Evolutionary conservation across 2,329 filamentous ascomycete species (phyloP), one percentile per base, ranked within the genome.

Genomic region (Cladosporium sp.): DNA sequence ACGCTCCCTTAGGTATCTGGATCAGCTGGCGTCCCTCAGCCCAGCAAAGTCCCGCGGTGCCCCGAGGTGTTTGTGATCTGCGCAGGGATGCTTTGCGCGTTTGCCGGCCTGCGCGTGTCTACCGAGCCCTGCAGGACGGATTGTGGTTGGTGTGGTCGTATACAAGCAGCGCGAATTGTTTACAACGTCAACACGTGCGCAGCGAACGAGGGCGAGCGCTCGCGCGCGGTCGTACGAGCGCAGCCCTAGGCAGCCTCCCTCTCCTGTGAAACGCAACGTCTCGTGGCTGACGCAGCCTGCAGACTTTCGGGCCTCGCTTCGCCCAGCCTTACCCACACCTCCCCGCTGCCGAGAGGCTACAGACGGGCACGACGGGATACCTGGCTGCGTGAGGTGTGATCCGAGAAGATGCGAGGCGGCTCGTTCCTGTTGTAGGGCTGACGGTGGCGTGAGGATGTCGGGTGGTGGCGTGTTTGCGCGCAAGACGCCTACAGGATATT

Each of bases 201-300:
- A 28, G 7, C 22, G 7, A 28, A 28, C 22, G 22, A 28, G 35
- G 8, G n/a, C n/a, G 35, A 14, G 8, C n/a, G 10, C 3, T 38
- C 35, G 35, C 35, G 35, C 16, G 35, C 16, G 13, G n/a, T 38
- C 35, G 35, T 38, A 38, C 35, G 35, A 38, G 22, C 16, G 8
- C 35, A 14, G n/a, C 35, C n/a, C 34, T n/a, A 14, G 8, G 16
- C n/a, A 38, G 13, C 35, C 35, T 38, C 35, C 10, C 11, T 38
- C 35, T 35, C 35, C 35, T 38, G 35, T 38, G 31, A 49, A 34
- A 43, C 22, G 22, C 22, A 28, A 28, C 46, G 46, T 42, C 35
- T 38, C 9, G 37, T 35, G 37, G 44, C 37, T 49, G 46, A 28
- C 19, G 22, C 46, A 49, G 46, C 40, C 40, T 16, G 18, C 40